Evolutionary conservation across 2,329 filamentous ascomycete genomes (phyloP).

Genomic region (Alternaria angustiovoidea): DNA sequence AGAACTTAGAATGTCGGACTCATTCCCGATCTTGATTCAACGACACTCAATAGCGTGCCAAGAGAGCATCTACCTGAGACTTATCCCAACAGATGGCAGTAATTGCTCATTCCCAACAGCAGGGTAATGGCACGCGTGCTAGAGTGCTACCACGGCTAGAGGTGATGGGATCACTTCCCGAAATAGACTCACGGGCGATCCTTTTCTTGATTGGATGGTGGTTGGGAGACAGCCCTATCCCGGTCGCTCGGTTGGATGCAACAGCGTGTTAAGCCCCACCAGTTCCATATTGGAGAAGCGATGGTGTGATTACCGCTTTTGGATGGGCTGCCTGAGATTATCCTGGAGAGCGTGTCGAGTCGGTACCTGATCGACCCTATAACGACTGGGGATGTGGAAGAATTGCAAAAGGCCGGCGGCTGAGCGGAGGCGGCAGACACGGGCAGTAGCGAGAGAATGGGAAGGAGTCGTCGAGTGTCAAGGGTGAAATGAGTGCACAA

Average conservation of each 20-base stretch:
- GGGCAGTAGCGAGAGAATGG: constrained; percentile 25
- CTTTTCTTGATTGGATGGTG: constrained; percentile 27
- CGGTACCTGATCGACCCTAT: constrained; percentile 11
- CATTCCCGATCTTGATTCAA: not conserved
- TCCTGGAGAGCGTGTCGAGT: constrained; percentile 22
- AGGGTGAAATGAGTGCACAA: constrained; percentile 15
- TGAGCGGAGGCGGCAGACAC: constrained; percentile 1
- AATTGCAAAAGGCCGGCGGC: constrained; percentile 4
- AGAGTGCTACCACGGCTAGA: constrained; percentile 12
- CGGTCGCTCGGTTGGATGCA: constrained; percentile 40
- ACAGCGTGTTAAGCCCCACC: constrained; percentile 29
- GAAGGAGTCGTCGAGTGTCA: not conserved
- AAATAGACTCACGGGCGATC: constrained; percentile 31
- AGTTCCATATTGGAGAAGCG: constrained; percentile 29
- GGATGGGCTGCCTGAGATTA: constrained; percentile 24
- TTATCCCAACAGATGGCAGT: not conserved
- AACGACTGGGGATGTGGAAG: constrained; percentile 22
- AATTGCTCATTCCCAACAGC: constrained; percentile 18
- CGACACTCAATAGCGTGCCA: constrained; percentile 9
- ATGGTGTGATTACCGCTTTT: constrained; percentile 24
- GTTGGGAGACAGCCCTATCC: constrained; percentile 30
- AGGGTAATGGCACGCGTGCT: constrained; percentile 11
- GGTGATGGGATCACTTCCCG: constrained; percentile 15
- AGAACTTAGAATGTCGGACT: not conserved
- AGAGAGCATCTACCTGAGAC: constrained; percentile 17